Base-by-base conservation (phyloP, 2,329 filamentous ascomycete genomes). In the Xylaria sp. region DNA sequence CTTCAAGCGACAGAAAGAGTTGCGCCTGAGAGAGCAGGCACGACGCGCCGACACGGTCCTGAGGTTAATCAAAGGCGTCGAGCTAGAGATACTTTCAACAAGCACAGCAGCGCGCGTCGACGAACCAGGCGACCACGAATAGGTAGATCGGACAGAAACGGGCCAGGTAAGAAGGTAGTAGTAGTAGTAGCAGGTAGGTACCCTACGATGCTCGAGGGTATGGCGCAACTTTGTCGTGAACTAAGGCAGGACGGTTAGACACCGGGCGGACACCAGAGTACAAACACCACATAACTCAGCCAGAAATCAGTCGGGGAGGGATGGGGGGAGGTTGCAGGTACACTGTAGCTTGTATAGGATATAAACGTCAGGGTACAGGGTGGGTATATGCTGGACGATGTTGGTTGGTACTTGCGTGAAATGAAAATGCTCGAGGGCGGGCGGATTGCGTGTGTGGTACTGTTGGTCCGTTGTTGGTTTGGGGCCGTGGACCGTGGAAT, bases 401-500 rank as follows among this genome's bases (percentile, higher is more conserved):
- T 61, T 64, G 61, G 65, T 66, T 68, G 68, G 68, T 68, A 69
- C 68, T 70, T 68, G 34, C 47, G 32, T 42, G 54, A 48, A 65
- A 60, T 30, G 54, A 56, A 47, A 32, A 60, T 24, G 61, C 61
- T 57, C 24, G 59, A 61, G 56, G 57, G 65, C 65, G 56, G 57
- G 65, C 65, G 68, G 61, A 53, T 64, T 57, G 65, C 48, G 64
- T 57, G 65, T 48, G 68, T 70, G 55, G 68, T 70, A 69, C 68
- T 70, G 65, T 62, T 66, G 62, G 67, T 69, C 42, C 24, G 68
- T 60, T 61, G 64, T 48, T 61, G 65, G 27, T 36, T 36, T 61
- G 60, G 51, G 61, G 61, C 60, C 30, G 45, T 19, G 42, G 42
- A 47, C 14, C 17, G 34, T 30, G 24, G n/a, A 51, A 30, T 17